phyloP scores from a whole-genome alignment of 331 rosid genomes.

The Rosa hybrid region DNA sequence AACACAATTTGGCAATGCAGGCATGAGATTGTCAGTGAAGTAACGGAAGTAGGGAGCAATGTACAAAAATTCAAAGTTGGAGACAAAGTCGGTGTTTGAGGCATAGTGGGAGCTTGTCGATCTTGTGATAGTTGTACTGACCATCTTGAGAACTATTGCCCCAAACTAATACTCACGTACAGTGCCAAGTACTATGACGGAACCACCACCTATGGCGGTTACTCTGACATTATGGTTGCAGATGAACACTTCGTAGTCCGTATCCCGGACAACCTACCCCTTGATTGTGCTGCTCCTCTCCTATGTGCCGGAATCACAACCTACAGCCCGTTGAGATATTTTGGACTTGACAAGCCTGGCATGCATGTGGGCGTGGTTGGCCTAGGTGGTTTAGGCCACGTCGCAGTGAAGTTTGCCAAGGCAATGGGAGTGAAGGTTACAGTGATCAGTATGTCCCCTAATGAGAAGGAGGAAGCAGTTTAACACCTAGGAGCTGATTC shows the following conservation, averaged over 20 bases:
- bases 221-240: slow-evolving; percentile 48
- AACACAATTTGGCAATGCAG: slow-evolving; percentile 17
- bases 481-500: slow-evolving; percentile 27
- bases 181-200: slow-evolving; percentile 39
- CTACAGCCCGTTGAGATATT: slow-evolving; percentile 26
- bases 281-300: slow-evolving; percentile 58
- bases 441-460: slow-evolving; percentile 37
- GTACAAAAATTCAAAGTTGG: slow-evolving; percentile 62
- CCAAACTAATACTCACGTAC: slow-evolving; percentile 42
- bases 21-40: slow-evolving; percentile 69
- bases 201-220: slow-evolving; percentile 44
- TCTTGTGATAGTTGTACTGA: slow-evolving; percentile 51
- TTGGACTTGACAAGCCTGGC: slow-evolving; percentile 28
- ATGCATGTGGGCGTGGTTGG: slow-evolving; percentile 26
- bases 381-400: slow-evolving; percentile 29
- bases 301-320: slow-evolving; percentile 33
- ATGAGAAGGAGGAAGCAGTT: slow-evolving; percentile 32
- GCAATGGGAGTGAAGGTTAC: slow-evolving; percentile 33
- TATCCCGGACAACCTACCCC: slow-evolving; percentile 49
- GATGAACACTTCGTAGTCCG: slow-evolving; percentile 42
- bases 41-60: slow-evolving; percentile 66
- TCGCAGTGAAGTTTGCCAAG: slow-evolving; percentile 15
- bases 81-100: slow-evolving; percentile 67
- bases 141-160: slow-evolving; percentile 59
- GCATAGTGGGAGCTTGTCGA: slow-evolving; percentile 55